phyloP scores from a whole-genome alignment of 75 land plant genomes.

The Azolla pinnata region DNA sequence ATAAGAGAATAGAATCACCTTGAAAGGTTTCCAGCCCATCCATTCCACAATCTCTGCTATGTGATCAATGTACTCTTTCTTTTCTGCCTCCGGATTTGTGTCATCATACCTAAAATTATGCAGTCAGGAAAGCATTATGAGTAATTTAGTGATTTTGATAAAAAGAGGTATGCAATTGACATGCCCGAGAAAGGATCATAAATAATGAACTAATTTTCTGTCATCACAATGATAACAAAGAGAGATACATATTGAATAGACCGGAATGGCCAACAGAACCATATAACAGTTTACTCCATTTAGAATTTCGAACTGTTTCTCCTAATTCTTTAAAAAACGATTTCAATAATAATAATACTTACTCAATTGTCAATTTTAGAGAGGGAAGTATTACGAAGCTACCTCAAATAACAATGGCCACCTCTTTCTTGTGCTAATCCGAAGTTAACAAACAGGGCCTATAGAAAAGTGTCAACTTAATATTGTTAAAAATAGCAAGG shows the following conservation, averaged over 20 bases:
- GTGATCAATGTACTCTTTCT: conserved; percentile 95
- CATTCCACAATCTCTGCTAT: conserved; percentile 84
- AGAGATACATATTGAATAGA: too few relatives aligned
- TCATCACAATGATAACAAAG: too few relatives aligned
- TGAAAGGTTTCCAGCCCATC: conserved; percentile 98
- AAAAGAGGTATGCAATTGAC: not conserved
- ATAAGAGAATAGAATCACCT: too few relatives aligned
- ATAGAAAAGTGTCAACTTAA: not conserved
- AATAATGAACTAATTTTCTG: not conserved
- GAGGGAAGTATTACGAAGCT: too few relatives aligned
- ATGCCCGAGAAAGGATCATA: not conserved
- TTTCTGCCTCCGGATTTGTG: conserved; percentile 98
- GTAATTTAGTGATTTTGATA: not conserved
- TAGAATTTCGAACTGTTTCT: too few relatives aligned
- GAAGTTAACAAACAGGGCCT: conserved; percentile 97
- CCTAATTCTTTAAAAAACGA: too few relatives aligned
- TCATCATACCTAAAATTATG: conserved; percentile 69
- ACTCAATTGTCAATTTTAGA: too few relatives aligned
- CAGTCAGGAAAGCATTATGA: not conserved
- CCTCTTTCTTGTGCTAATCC: conserved; percentile 85
- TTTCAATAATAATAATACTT: too few relatives aligned
- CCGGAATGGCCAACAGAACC: too few relatives aligned
- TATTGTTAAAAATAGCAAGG: not conserved
- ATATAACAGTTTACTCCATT: too few relatives aligned
- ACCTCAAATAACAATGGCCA: conserved; percentile 29